Conservation (phyloP, 1,284 basidiomycete species). For the Austroboletus novae-zelandiae region DNA sequence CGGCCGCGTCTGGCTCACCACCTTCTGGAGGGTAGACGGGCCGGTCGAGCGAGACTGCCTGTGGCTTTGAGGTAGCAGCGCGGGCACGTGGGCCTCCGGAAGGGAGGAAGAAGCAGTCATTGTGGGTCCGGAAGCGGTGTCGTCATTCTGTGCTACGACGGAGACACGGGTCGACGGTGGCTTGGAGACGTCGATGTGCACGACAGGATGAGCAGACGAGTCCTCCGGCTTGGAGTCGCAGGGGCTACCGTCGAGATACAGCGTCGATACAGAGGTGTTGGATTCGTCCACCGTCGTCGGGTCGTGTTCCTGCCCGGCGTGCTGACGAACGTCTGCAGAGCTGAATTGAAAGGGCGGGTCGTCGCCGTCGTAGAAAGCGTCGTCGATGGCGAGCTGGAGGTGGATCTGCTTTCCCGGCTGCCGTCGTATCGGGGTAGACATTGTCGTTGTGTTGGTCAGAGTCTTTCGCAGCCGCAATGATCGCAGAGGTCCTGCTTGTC, state of each 20-base stretch:
- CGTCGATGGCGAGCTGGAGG: slow-evolving; percentile 52
- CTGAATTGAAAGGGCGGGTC: slow-evolving; percentile 50
- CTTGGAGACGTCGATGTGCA: slow-evolving; percentile 47
- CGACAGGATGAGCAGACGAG: slow-evolving; percentile 37
- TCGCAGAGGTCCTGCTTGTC: slow-evolving; percentile 81
- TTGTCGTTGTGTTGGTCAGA: background rate
- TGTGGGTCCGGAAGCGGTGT: slow-evolving; percentile 7
- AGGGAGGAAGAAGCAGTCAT: slow-evolving; percentile 12
- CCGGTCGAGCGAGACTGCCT: slow-evolving; percentile 52
- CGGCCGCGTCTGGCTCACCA: slow-evolving; percentile 77
- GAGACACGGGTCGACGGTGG: slow-evolving; percentile 28
- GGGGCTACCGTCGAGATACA: slow-evolving; percentile 44
- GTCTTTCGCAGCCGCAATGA: slow-evolving; percentile 25
- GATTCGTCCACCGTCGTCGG: slow-evolving; percentile 37
- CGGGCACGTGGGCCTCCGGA: slow-evolving; percentile 1
- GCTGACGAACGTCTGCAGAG: slow-evolving; percentile 54
- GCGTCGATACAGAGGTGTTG: slow-evolving; percentile 57
- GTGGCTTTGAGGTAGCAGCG: slow-evolving; percentile 32
- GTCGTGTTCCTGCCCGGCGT: slow-evolving; percentile 44
- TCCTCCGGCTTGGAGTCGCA: slow-evolving; percentile 24
- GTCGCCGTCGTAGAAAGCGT: slow-evolving; percentile 63
- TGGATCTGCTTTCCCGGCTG: slow-evolving; percentile 30
- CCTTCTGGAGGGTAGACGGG: slow-evolving; percentile 70
- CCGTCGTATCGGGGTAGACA: background rate
- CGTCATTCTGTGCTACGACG: slow-evolving; percentile 6